Evolutionary conservation across 805 yeast species (phyloP), one percentile per base, ranked within the genome.

Genomic region (Kazachstania viticola): DNA sequence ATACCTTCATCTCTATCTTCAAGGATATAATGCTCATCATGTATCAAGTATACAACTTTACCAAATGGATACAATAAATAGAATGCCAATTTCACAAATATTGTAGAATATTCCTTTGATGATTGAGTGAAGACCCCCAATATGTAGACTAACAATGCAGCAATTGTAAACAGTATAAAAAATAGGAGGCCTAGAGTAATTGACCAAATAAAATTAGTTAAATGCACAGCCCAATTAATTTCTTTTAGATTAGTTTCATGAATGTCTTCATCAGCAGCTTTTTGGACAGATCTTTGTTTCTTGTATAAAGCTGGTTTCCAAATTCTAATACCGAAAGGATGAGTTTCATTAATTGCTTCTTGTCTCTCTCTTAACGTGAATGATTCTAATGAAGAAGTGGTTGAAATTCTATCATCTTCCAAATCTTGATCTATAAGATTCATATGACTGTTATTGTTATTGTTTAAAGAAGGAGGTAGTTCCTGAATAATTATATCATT

Each of bases 261-360:
- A 43, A 91, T 83, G 64, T 91, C 98, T 39, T 80, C 80, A 37
- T 83, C 94, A 2, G 97, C 96, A 36, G 83, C 77, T 25, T 75
- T 67, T 44, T 91, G 91, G 21, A 91, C 96, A 4, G 95, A 82
- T 48, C 98, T 75, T 37, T 71, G 70, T 56, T 91, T 91, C 54
- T 91, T 91, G 60, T 91, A 91, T 34, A 91, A 63, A 2, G 97
- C 95, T 1, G 98, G 98, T 51, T 91, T 91, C 98, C 98, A 91
- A 46, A 91, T 83, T 55, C 95, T 79, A 28, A 91, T 88, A 67
- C 98, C 98, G 49, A 91, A 91, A 1, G 98, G 98, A 62, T 91
- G 98, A 4, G 96, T 85, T 32, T 81, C 76, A 51, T 91, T 91
- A 51, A 91, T 91, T 12, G 98, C 98, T 45, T 82, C 87, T 56